phyloP scores from a whole-genome alignment of 306 rosid species.

The Casuarina equisetifolia region DNA sequence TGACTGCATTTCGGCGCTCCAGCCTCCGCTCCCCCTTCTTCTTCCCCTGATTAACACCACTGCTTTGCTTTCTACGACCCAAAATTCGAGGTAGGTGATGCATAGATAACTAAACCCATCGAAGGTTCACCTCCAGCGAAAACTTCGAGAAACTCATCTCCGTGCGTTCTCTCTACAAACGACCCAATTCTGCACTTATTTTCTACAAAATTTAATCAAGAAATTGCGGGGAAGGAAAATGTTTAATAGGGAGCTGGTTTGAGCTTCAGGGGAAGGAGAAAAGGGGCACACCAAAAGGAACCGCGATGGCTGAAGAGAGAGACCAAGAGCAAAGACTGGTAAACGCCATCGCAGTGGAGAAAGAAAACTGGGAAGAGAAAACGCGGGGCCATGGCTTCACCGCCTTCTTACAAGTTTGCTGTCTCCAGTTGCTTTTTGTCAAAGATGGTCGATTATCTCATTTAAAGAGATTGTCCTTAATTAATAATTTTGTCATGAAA shows the following conservation, averaged over 20 bases:
- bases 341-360: slow-evolving; percentile 54
- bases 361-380: neutral
- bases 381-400: slow-evolving; percentile 67
- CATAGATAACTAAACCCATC: slow-evolving; percentile 60
- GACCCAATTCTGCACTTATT: neutral
- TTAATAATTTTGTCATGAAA: too few species aligned
- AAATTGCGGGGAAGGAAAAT: slow-evolving; percentile 14
- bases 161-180: neutral
- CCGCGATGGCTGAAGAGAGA: slow-evolving; percentile 1
- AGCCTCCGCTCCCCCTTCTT: slow-evolving; percentile 37
- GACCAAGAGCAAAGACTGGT: slow-evolving; percentile 38
- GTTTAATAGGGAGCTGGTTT: neutral
- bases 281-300: slow-evolving; percentile 10
- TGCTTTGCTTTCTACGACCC: slow-evolving; percentile 24
- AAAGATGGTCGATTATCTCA: too few species aligned
- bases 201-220: neutral
- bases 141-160: neutral
- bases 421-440: too few species aligned
- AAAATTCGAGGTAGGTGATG: slow-evolving; percentile 61
- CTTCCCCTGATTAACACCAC: slow-evolving; percentile 52
- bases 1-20: too few species aligned
- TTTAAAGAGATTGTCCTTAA: too few species aligned
- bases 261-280: slow-evolving; percentile 5
- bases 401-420: too few species aligned
- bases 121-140: slow-evolving; percentile 22